A percentile compares a stretch with the other conserved stretches of the same genome.
Conservation (phyloP, 176 grass and related monocot genomes). For the Bolboschoenus planiculmis region DNA sequence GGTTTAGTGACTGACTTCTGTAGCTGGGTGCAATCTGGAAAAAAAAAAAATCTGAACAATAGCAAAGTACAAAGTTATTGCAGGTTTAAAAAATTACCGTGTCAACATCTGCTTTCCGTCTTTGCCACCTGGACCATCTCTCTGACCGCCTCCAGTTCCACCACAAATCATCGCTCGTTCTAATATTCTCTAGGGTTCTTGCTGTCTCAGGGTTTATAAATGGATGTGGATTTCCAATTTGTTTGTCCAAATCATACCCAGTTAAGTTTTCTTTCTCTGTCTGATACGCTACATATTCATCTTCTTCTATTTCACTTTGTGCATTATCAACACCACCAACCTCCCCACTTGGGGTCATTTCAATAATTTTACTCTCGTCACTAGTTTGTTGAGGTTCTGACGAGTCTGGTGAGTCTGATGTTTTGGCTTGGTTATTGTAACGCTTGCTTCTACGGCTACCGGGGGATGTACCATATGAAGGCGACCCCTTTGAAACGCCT, state of each 20-base stretch:
- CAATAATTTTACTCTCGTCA: background rate
- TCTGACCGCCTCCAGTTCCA: slow-evolving; percentile 94
- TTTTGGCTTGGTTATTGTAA: slow-evolving; percentile 3
- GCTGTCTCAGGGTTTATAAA: slow-evolving; percentile 67
- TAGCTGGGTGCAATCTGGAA: background rate
- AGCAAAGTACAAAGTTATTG: background rate
- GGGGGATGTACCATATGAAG: slow-evolving; percentile 67
- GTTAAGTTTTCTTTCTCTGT: slow-evolving; percentile 55
- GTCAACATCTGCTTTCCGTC: slow-evolving; percentile 67
- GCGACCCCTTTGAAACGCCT: slow-evolving; percentile 45
- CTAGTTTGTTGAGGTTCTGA: slow-evolving; percentile 9
- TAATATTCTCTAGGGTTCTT: slow-evolving; percentile 48
- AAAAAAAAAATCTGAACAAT: background rate
- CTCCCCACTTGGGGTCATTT: slow-evolving; percentile 7
- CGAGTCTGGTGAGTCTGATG: background rate
- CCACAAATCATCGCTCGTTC: slow-evolving; percentile 85
- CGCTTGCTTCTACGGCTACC: slow-evolving; percentile 75
- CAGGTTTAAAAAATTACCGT: slow-evolving; percentile 30
- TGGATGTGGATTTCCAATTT: slow-evolving; percentile 60
- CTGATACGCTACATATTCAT: slow-evolving; percentile 82
- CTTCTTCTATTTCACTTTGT: slow-evolving; percentile 13
- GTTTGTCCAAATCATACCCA: slow-evolving; percentile 73
- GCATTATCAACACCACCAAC: slow-evolving; percentile 23
- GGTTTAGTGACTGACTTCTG: background rate
- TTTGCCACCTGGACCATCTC: slow-evolving; percentile 92